A percentile compares a stretch with the other conserved stretches of the same genome.
Conservation (phyloP, 192 early-diverging fungal genomes). For the Entomortierella chlamydospora region DNA sequence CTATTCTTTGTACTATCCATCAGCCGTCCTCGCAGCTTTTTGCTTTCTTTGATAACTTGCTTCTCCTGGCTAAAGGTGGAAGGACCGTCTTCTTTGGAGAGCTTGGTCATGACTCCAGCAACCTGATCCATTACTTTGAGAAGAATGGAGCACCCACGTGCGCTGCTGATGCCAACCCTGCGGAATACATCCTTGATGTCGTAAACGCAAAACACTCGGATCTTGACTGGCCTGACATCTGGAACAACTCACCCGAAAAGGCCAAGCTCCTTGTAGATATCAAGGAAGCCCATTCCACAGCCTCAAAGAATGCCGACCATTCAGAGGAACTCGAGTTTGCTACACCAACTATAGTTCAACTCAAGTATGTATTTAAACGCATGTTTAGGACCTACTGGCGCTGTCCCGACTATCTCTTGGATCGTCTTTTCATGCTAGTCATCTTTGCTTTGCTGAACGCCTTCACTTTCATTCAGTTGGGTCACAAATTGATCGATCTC, state of each 20-base stretch:
- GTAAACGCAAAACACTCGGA: constrained; percentile 71
- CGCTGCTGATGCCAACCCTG: constrained; percentile 76
- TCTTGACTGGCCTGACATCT: constrained; percentile 80
- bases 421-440: constrained; percentile 64
- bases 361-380: constrained; percentile 67
- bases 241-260: constrained; percentile 70
- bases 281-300: constrained; percentile 53
- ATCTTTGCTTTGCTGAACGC: constrained; percentile 70
- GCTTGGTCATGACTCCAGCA: constrained; percentile 73
- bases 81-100: constrained; percentile 85
- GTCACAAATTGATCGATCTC: constrained; percentile 62
- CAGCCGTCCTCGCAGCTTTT: constrained; percentile 87
- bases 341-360: constrained; percentile 56
- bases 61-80: constrained; percentile 85
- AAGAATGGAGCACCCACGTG: constrained; percentile 74
- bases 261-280: constrained; percentile 60
- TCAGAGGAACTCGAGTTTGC: constrained; percentile 59
- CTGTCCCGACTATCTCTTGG: constrained; percentile 78
- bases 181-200: constrained; percentile 90
- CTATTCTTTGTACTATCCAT: constrained; percentile 87
- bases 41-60: constrained; percentile 84
- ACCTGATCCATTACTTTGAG: constrained; percentile 80
- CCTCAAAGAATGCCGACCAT: constrained; percentile 54
- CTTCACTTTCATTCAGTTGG: constrained; percentile 78
- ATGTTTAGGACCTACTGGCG: constrained; percentile 79